These are phyloP conservation scores for Suhomyces sp. DNA, from an alignment of 805 yeast species.

Conservation along the genomic window DNA sequence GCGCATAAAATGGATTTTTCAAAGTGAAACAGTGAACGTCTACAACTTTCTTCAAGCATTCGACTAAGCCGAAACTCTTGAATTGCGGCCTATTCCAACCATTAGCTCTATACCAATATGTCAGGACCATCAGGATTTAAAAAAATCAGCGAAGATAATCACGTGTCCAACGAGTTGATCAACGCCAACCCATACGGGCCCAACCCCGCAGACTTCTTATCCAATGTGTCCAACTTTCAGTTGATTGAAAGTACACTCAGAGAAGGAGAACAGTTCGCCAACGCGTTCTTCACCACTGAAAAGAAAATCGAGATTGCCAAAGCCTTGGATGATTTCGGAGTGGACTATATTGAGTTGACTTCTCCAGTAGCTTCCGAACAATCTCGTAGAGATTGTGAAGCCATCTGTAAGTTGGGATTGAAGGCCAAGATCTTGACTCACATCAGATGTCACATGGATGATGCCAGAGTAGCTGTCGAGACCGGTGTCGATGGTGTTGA, in stretches of 20 bases:
- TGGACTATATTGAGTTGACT: conserved; percentile 59
- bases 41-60: too few species aligned
- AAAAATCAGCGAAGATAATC: conserved; percentile 36
- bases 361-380: conserved; percentile 62
- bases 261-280: conserved; percentile 66
- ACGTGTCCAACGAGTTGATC: conserved; percentile 20
- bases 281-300: conserved; percentile 58
- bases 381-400: conserved; percentile 56
- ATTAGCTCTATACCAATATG: conserved; percentile 21
- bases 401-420: conserved; percentile 58
- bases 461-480: conserved; percentile 59
- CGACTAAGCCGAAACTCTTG: too few species aligned
- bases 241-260: conserved; percentile 58
- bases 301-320: conserved; percentile 58
- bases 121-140: conserved; percentile 34
- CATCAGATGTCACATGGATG: conserved; percentile 62
- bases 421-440: conserved; percentile 59
- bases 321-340: conserved; percentile 61
- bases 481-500: conserved; percentile 66
- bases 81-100: too few species aligned
- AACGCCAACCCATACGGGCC: conserved; percentile 55
- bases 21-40: too few species aligned
- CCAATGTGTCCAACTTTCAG: conserved; percentile 54
- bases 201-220: conserved; percentile 55
- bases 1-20: too few species aligned